These are phyloP conservation scores for Cryoendolithus antarcticus DNA, from an alignment of 2,329 filamentous ascomycete species.

Conservation along the genomic window DNA sequence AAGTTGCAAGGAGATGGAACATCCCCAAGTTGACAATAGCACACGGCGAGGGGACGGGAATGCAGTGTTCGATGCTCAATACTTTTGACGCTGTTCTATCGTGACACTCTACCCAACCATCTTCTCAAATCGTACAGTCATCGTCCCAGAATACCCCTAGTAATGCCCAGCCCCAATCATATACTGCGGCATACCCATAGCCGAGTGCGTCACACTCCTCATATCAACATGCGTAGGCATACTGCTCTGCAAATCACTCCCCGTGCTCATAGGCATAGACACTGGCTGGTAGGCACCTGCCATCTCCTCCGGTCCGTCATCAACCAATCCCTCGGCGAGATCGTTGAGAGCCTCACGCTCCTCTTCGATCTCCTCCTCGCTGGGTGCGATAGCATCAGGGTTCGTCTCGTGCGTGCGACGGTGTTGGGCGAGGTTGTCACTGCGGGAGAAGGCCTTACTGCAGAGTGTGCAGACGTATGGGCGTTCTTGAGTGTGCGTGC, in stretches of 20 bases:
- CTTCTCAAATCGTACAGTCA: no score
- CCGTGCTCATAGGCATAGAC: slow-evolving; percentile 18
- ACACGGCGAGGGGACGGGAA: no score
- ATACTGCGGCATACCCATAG: slow-evolving; percentile 30
- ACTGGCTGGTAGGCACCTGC: slow-evolving; percentile 18
- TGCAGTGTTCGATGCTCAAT: no score
- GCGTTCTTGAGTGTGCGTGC: slow-evolving; percentile 97
- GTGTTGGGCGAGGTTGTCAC: slow-evolving; percentile 96
- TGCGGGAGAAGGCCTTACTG: slow-evolving; percentile 97
- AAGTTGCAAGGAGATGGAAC: no score
- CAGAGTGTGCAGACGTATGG: slow-evolving; percentile 96
- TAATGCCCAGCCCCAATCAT: slow-evolving; percentile 23
- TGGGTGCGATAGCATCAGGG: slow-evolving; percentile 49
- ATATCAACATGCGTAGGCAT: slow-evolving; percentile 25
- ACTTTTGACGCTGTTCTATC: no score
- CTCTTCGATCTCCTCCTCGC: slow-evolving; percentile 78
- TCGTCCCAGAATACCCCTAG: no score
- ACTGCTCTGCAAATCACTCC: slow-evolving; percentile 18
- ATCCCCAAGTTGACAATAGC: no score
- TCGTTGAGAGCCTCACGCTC: slow-evolving; percentile 69
- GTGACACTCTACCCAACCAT: no score
- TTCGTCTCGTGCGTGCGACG: slow-evolving; percentile 70
- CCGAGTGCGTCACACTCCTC: slow-evolving; percentile 19
- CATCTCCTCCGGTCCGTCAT: slow-evolving; percentile 22
- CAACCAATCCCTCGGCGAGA: slow-evolving; percentile 48